Percentiles rank a stretch among this genome's conserved stretches.
phyloP scores from a whole-genome alignment of 2,329 filamentous ascomycete species.

The Thelonectria blattea region DNA sequence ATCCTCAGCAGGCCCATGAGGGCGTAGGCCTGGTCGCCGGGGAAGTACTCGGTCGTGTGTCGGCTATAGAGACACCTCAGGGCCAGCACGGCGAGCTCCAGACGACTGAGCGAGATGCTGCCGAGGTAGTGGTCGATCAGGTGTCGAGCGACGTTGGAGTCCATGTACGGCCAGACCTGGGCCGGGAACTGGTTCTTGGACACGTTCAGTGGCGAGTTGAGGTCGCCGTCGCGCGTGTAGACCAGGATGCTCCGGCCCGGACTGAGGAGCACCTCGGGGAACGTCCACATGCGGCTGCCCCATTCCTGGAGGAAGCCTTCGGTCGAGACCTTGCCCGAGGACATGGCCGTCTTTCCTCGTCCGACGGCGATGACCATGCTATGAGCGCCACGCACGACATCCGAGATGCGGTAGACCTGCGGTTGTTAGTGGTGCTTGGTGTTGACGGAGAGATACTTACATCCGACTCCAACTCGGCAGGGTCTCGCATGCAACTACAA shows the following conservation, averaged over 20 bases:
- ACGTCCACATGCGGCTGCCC: conserved; percentile 40
- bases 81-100: conserved; percentile 42
- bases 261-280: conserved; percentile 37
- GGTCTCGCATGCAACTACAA: conserved; percentile 37
- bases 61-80: conserved; percentile 42
- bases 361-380: conserved; percentile 36
- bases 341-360: conserved; percentile 22
- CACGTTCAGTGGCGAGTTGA: conserved; percentile 28
- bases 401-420: conserved; percentile 36
- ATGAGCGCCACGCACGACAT: conserved; percentile 36
- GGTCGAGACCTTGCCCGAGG: conserved; percentile 26
- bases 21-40: conserved; percentile 45
- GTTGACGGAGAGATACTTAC: conserved; percentile 13
- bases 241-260: conserved; percentile 32
- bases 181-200: conserved; percentile 43
- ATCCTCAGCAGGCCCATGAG: conserved; percentile 46
- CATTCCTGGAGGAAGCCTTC: conserved; percentile 36
- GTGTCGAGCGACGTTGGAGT: conserved; percentile 38
- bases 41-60: conserved; percentile 30
- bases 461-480: conserved; percentile 33
- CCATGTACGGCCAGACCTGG: conserved; percentile 39
- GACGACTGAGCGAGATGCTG: conserved; percentile 40
- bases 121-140: conserved; percentile 45
- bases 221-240: conserved; percentile 36
- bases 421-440: conserved; percentile 6